Base-by-base conservation (phyloP, 2,329 filamentous ascomycete species). In the Xylaria polymorpha region DNA sequence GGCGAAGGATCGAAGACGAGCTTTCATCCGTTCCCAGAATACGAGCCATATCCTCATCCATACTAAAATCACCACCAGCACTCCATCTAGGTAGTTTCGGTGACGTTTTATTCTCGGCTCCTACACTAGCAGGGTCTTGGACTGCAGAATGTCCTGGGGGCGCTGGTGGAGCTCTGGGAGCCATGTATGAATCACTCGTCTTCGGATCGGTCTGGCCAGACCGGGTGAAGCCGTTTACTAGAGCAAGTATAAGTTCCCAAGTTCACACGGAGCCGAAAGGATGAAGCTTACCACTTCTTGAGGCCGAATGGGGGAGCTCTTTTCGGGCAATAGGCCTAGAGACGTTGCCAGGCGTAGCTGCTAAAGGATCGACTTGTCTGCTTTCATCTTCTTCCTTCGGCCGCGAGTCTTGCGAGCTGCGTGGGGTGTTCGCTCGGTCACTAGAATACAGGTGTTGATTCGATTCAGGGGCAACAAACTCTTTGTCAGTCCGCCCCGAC, bases 11-110 rank as follows among this genome's bases (percentile, higher is more conserved):
- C 0, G 93, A 95, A 32, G 93, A 91, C 39, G 90, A 91, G 51
- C 87, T 85, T 78, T 94, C 92, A 69, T 95, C 93, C 22, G 89
- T 90, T 48, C 90, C 92, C 68, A 97, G 85, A 67, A 98, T 95
- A 66, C 94, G 91, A 63, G 93, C 92, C 89, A 98, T 94, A 78
- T 98, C 96, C 80, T 98, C 94, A 73, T 98, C 95, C 91, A 97
- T 90, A 68, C 92, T 96, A 77, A 98, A 96, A 73, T 97, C 94
- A 64, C 91, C 93, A 61, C 93, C 93, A 51, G 88, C 87, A 80
- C 92, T 97, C 88, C 88, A 93, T 76, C 91, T 86, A 72, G 91
- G 88, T 71, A 93, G 83, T 74, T 90, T 90, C 10, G 91, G 90
- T 10, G 91, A 92, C 46, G 81, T 80, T 73, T 88, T 87, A 69